phyloP scores from a whole-genome alignment of 2,329 filamentous ascomycete species.

The Fusarium paranaense region DNA sequence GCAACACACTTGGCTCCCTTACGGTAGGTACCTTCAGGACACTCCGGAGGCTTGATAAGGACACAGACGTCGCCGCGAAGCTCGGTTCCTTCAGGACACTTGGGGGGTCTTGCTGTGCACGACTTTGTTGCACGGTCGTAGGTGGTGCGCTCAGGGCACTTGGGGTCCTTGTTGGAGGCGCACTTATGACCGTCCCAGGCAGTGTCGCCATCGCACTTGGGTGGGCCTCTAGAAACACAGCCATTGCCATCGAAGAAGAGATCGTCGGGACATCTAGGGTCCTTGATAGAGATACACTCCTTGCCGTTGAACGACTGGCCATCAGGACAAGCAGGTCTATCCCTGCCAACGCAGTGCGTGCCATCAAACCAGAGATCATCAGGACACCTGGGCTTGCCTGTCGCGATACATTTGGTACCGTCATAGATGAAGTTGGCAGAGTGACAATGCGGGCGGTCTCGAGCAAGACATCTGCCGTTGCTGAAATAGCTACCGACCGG shows the following conservation, averaged over 20 bases:
- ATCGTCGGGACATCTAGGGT: not conserved
- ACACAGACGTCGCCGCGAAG: not conserved
- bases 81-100: not conserved
- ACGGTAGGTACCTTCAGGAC: not conserved
- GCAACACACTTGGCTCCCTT: not conserved
- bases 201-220: not conserved
- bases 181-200: not conserved
- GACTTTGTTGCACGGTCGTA: not conserved
- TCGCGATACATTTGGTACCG: not conserved
- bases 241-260: not conserved
- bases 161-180: not conserved
- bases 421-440: not conserved
- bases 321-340: not conserved
- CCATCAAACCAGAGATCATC: not conserved
- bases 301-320: not conserved
- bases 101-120: not conserved
- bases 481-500: not conserved
- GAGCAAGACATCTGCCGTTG: not conserved
- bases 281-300: not conserved
- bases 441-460: not conserved
- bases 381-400: not conserved
- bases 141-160: not conserved
- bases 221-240: not conserved
- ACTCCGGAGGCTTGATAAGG: not conserved
- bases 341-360: not conserved